phyloP scores from a whole-genome alignment of 768 basidiomycete species.

The Termitomyces sp. region DNA sequence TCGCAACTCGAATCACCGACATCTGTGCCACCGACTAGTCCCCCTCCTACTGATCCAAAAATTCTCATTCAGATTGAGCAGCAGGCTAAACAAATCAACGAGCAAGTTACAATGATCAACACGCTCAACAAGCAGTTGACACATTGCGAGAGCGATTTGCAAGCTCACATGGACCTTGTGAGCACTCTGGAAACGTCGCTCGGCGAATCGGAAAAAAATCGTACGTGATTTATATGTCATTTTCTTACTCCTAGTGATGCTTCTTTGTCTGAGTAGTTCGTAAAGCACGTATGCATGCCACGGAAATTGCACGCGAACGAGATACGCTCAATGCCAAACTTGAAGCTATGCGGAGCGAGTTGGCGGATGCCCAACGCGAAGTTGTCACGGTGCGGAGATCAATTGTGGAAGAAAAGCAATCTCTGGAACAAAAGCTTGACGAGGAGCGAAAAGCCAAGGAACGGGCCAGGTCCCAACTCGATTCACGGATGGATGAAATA shows the following conservation, averaged over 20 bases:
- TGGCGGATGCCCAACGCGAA: conserved; percentile 75
- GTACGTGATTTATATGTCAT: conserved; percentile 41
- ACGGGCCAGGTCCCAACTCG: conserved; percentile 81
- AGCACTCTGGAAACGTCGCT: conserved; percentile 79
- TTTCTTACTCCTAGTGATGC: conserved; percentile 3
- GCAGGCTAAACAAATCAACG: conserved; percentile 69
- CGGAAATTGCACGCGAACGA: conserved; percentile 82
- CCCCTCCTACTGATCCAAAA: conserved; percentile 49
- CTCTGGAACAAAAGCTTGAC: conserved; percentile 74
- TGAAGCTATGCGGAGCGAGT: conserved; percentile 63
- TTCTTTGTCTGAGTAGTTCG: conserved; percentile 49
- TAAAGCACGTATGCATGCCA: conserved; percentile 91
- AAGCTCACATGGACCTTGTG: conserved; percentile 89
- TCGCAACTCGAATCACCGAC: conserved; percentile 69
- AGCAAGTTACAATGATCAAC: conserved; percentile 89
- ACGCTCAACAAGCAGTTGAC: conserved; percentile 89
- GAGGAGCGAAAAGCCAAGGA: conserved; percentile 90
- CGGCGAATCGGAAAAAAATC: conserved; percentile 88
- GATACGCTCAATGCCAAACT: conserved; percentile 66
- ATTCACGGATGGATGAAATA: conserved; percentile 83
- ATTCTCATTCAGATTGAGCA: conserved; percentile 56
- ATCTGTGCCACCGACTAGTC: conserved; percentile 41
- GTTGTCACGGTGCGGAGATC: conserved; percentile 72
- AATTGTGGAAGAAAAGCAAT: conserved; percentile 85
- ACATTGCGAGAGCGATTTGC: conserved; percentile 90